Conservation (phyloP, 2,329 filamentous ascomycete genomes). For the Aspergillus puulaauensis region DNA sequence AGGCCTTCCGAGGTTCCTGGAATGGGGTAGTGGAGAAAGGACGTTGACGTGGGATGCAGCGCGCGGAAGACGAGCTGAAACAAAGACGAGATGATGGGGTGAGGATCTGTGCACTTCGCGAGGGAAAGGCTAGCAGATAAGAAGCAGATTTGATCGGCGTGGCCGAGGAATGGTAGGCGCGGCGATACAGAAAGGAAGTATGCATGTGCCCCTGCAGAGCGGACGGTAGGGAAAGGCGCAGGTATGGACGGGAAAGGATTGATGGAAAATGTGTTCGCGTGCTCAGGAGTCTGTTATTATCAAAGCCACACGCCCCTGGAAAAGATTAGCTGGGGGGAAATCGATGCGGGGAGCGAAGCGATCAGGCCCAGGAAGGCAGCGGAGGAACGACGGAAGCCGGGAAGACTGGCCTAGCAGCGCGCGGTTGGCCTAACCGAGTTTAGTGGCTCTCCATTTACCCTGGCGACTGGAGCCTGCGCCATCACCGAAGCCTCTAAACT, state of each 20-base stretch:
- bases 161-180: constrained; percentile 33
- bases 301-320: constrained; percentile 12
- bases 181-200: constrained; percentile 28
- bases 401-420: not conserved
- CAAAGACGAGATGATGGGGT: constrained; percentile 15
- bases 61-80: constrained; percentile 22
- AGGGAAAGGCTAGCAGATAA: constrained; percentile 12
- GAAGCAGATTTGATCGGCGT: constrained; percentile 20
- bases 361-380: constrained; percentile 16
- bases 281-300: not conserved
- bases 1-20: constrained; percentile 33
- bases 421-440: not conserved
- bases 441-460: not conserved
- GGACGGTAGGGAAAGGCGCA: not conserved
- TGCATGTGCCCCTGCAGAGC: constrained; percentile 33
- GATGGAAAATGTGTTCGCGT: constrained; percentile 3
- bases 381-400: constrained; percentile 18
- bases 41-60: constrained; percentile 24
- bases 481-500: not conserved
- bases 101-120: constrained; percentile 22
- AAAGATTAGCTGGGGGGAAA: not conserved
- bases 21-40: constrained; percentile 26
- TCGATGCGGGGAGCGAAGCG: constrained; percentile 4
- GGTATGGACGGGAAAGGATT: not conserved
- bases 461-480: not conserved